Conservation (phyloP, 495 filamentous ascomycete genomes). For the Poronia punctata region DNA sequence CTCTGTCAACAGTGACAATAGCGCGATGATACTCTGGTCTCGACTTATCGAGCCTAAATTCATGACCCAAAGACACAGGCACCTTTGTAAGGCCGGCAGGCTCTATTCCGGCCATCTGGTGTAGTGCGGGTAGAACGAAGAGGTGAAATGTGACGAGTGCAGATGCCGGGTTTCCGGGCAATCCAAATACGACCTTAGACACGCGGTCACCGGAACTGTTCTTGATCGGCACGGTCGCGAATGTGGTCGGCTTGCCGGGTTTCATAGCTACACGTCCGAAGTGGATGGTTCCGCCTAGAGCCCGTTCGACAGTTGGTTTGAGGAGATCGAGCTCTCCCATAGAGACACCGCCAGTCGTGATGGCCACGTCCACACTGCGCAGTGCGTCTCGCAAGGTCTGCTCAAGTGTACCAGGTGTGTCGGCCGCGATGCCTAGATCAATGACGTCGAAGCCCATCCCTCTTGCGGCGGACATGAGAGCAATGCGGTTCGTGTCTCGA, state of each 20-base stretch:
- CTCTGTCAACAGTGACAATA: constrained; percentile 48
- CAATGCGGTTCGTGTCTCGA: constrained; percentile 84
- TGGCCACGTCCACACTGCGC: constrained; percentile 68
- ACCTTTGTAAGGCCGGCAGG: constrained; percentile 64
- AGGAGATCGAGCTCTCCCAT: constrained; percentile 98
- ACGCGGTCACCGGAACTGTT: constrained; percentile 49
- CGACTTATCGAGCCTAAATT: constrained; percentile 62
- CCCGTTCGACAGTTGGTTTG: constrained; percentile 91
- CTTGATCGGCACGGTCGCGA: constrained; percentile 75
- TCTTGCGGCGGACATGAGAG: constrained; percentile 66
- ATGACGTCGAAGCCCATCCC: constrained; percentile 74
- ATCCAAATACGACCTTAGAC: constrained; percentile 73
- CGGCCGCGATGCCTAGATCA: constrained; percentile 81
- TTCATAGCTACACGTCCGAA: constrained; percentile 98
- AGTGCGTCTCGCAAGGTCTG: constrained; percentile 66
- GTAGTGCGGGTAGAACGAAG: constrained; percentile 84
- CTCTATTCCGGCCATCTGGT: constrained; percentile 55
- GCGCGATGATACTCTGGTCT: constrained; percentile 87
- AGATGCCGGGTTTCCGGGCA: constrained; percentile 91
- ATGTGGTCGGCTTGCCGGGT: constrained; percentile 94
- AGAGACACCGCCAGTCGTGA: constrained; percentile 91
- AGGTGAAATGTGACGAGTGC: constrained; percentile 90
- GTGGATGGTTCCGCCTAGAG: constrained; percentile 86
- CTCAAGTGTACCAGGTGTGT: constrained; percentile 73
- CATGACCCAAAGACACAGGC: constrained; percentile 62